Conservation (phyloP, 164 flowering plant species). For the Tetrastigma voinierianum region DNA sequence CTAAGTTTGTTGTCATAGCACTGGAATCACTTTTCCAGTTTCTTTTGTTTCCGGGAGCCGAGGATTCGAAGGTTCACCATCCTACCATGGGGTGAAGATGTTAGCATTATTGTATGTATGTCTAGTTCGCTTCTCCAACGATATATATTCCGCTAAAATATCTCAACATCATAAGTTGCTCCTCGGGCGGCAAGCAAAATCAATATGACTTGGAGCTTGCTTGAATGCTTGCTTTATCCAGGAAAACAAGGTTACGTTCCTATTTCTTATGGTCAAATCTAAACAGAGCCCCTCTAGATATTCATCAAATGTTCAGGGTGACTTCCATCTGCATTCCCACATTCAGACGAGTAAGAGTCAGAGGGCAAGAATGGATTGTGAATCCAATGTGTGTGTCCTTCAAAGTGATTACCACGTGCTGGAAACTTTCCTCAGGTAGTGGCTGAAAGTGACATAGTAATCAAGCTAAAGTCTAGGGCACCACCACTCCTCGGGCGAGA, state of each 20-base stretch:
- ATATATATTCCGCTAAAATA: background rate
- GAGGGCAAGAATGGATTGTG: too few species aligned
- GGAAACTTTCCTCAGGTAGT: too few species aligned
- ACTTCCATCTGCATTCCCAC: background rate
- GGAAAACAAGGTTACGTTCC: background rate
- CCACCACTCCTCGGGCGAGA: too few species aligned
- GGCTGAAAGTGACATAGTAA: too few species aligned
- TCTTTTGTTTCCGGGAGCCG: constrained; percentile 78
- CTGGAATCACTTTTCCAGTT: constrained; percentile 91
- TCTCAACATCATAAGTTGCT: background rate
- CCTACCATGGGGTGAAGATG: constrained; percentile 93
- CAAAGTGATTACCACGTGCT: too few species aligned
- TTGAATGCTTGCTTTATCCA: background rate
- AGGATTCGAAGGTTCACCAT: constrained; percentile 87
- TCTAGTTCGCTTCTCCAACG: background rate
- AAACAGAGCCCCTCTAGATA: background rate
- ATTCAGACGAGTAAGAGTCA: too few species aligned
- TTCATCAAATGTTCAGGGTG: background rate
- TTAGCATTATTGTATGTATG: constrained; percentile 25
- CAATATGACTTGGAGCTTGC: background rate
- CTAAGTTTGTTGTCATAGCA: constrained; percentile 45
- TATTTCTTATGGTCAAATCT: background rate
- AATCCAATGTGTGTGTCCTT: too few species aligned
- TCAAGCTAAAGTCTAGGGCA: too few species aligned
- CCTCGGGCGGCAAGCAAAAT: background rate